Conservation (phyloP, 805 yeast genomes). For the Wickerhamomyces bisporus region DNA sequence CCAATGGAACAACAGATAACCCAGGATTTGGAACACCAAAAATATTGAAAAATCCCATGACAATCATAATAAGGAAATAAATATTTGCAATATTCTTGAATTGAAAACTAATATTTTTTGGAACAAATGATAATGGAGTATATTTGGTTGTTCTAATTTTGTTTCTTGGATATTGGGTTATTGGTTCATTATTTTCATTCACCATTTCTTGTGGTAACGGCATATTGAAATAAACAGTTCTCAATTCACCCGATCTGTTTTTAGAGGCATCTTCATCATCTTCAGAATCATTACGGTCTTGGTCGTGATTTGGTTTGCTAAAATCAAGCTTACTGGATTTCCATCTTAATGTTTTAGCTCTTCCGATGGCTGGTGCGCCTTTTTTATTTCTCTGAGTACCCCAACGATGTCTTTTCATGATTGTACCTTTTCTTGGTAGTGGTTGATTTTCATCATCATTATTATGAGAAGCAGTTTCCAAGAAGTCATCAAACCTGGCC, state of each 20-base stretch:
- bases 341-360: constrained; percentile 59
- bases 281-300: constrained; percentile 27
- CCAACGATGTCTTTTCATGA: constrained; percentile 79
- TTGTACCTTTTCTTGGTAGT: constrained; percentile 35
- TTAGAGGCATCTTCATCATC: constrained; percentile 28
- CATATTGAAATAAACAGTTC: constrained; percentile 56
- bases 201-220: constrained; percentile 52
- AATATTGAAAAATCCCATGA: constrained; percentile 70
- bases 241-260: constrained; percentile 34
- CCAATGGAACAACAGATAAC: constrained; percentile 69
- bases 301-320: constrained; percentile 27
- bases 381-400: constrained; percentile 79
- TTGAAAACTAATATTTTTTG: constrained; percentile 76
- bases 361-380: constrained; percentile 57
- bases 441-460: constrained; percentile 7
- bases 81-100: constrained; percentile 87
- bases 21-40: constrained; percentile 82
- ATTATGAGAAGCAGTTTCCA: constrained; percentile 5
- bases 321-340: constrained; percentile 24
- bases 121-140: constrained; percentile 84
- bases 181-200: constrained; percentile 59
- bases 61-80: constrained; percentile 74
- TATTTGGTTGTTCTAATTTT: constrained; percentile 93
- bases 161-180: constrained; percentile 68
- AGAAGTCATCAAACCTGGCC: constrained; percentile 21